A percentile compares a stretch with the other conserved stretches of the same genome.
These are phyloP conservation scores for Butyriboletus loyo DNA, from an alignment of 768 basidiomycete genomes.

Conservation along the genomic window DNA sequence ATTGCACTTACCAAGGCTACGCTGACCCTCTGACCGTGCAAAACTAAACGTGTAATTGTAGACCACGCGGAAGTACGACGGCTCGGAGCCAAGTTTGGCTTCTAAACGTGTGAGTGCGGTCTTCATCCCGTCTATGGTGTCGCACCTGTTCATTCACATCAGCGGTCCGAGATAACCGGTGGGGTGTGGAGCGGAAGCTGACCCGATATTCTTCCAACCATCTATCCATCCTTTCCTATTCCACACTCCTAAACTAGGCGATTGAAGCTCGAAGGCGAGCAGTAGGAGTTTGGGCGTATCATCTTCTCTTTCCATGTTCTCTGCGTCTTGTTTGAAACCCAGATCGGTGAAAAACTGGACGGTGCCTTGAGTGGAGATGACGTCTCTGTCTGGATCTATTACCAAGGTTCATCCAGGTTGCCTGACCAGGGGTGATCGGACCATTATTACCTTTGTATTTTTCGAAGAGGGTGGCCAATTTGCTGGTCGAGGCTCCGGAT, in stretches of 20 bases:
- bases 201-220: constrained; percentile 78
- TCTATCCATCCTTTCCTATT: constrained; percentile 68
- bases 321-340: constrained; percentile 28
- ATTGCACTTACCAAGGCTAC: constrained; percentile 63
- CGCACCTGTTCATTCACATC: constrained; percentile 45
- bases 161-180: constrained; percentile 4
- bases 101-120: constrained; percentile 51
- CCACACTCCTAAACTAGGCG: constrained; percentile 72
- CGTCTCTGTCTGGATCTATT: constrained; percentile 54
- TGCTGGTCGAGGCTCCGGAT: constrained; percentile 46
- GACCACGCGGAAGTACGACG: constrained; percentile 70
- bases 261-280: constrained; percentile 78
- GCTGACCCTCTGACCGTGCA: constrained; percentile 69
- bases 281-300: constrained; percentile 75
- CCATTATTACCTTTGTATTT: constrained; percentile 57
- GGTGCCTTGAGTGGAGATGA: constrained; percentile 78
- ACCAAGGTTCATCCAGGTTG: not conserved
- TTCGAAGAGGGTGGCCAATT: constrained; percentile 57
- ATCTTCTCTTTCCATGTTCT: constrained; percentile 67
- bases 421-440: not conserved
- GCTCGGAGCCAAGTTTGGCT: constrained; percentile 58
- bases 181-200: constrained; percentile 23
- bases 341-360: constrained; percentile 56
- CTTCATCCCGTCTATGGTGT: constrained; percentile 63
- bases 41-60: constrained; percentile 83